Base-by-base conservation (phyloP, 2,329 filamentous ascomycete species). In the Pyrenochaeta sp. region DNA sequence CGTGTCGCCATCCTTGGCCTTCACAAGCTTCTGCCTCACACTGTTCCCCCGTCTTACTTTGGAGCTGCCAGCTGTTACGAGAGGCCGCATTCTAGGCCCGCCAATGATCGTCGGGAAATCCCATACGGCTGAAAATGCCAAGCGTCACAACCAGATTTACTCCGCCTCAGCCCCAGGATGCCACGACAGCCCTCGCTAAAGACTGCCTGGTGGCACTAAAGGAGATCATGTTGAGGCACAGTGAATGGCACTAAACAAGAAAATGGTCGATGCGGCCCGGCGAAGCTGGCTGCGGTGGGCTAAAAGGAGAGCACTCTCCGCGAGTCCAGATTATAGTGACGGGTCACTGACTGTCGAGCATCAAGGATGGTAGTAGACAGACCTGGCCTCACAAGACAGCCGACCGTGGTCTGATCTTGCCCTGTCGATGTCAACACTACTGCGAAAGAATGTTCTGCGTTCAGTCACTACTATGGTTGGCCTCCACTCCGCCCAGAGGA, bases 21-120 rank as follows among this genome's bases (percentile, higher is more conserved):
- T 45, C 42, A 33, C 20, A 41, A 17, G 21, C 39, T 29, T 41
- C 39, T n/a, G 9, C 7, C 11, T 14, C 18, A n/a, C 44, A 12
- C 14, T 33, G 20, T 49, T 49, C 18, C 29, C 31, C 30, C 46
- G 46, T 49, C 36, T 49, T 41, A 42, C 29, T 4, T n/a, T 42
- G 18, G 37, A 35, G 12, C 39, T 49, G 37, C 36, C 36, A 40
- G 23, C 44, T 36, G 7, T 46, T 39, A 46, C 44, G 33, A 46
- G 33, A 35, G 18, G 36, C 15, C 37, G 29, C 29, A 32, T 33
- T 14, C 7, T 17, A 36, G 46, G 10, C 46, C 29, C 18, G 21
- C 46, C 46, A 42, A 42, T 42, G 37, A 35, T 3, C 21, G 45
- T 11, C 20, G 4, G 10, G 15, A 23, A 6, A 6, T 30, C 45